phyloP scores from a whole-genome alignment of 805 yeast genomes.

The Candida tammaniensis region DNA sequence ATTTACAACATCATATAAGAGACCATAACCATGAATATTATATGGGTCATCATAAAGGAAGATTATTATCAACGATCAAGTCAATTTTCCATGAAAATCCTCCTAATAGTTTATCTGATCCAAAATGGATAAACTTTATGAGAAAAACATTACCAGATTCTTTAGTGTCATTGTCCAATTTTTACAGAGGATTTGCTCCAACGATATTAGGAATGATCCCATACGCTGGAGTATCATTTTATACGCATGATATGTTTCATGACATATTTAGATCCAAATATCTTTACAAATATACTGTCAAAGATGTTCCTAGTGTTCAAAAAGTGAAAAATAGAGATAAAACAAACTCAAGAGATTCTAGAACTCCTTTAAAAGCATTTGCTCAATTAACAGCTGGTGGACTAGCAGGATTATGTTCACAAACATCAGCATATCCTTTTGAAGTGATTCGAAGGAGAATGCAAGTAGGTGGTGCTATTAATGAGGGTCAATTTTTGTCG shows the following conservation, averaged over 20 bases:
- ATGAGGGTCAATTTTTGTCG: constrained; percentile 55
- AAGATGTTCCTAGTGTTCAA: constrained; percentile 4
- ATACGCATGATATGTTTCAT: constrained; percentile 88
- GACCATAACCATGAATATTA: constrained; percentile 22
- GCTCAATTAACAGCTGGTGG: constrained; percentile 96
- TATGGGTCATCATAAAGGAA: constrained; percentile 28
- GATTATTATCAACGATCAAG: constrained; percentile 28
- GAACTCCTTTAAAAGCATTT: constrained; percentile 78
- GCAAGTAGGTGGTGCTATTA: constrained; percentile 87
- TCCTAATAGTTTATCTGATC: constrained; percentile 31
- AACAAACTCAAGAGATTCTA: constrained; percentile 35
- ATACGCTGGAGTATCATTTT: constrained; percentile 95
- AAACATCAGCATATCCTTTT: constrained; percentile 94
- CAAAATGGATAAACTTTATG: constrained; percentile 34
- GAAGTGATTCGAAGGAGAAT: constrained; percentile 92
- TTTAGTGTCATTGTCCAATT: constrained; percentile 52
- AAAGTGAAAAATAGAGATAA: constrained; percentile 17
- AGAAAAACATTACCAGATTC: constrained; percentile 30
- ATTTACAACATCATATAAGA: constrained; percentile 20
- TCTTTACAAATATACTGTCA: constrained; percentile 53
- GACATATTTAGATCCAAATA: constrained; percentile 71
- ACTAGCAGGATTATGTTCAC: constrained; percentile 90
- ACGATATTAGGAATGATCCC: constrained; percentile 96
- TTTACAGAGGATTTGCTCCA: constrained; percentile 92
- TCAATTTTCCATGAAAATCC: constrained; percentile 36